Conservation (phyloP, 2,329 filamentous ascomycete species). For the Fusarium virguliforme region DNA sequence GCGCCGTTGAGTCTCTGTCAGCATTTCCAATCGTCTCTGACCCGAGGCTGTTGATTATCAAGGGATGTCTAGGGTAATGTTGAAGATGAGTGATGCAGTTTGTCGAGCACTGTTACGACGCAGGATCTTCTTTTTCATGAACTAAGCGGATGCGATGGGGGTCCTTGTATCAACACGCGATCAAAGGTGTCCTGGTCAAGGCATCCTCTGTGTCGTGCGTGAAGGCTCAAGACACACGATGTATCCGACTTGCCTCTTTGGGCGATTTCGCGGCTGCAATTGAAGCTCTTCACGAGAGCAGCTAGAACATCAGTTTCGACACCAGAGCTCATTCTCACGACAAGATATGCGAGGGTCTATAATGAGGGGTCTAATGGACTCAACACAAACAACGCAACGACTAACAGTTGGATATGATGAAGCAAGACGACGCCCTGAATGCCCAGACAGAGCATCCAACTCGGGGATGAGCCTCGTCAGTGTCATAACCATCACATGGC, state of each 20-base stretch:
- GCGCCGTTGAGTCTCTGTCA: constrained; percentile 36
- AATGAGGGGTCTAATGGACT: neutral
- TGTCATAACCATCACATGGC: too few relatives aligned
- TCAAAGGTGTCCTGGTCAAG: neutral
- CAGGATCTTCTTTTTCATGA: neutral
- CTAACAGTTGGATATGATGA: neutral
- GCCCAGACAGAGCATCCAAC: neutral
- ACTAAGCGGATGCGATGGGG: neutral
- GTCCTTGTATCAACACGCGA: neutral
- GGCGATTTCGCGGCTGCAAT: neutral
- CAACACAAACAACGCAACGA: neutral
- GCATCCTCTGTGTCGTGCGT: neutral
- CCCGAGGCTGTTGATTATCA: constrained; percentile 16
- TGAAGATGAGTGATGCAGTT: neutral
- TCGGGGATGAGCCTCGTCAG: neutral
- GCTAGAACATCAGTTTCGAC: neutral
- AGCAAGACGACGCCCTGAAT: neutral
- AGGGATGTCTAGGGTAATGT: neutral
- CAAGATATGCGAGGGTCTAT: neutral
- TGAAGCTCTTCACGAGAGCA: neutral
- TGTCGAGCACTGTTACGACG: neutral
- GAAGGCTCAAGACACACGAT: neutral
- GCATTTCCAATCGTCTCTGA: constrained; percentile 45
- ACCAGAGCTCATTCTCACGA: neutral
- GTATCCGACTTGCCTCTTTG: constrained; percentile 10